A percentile compares a stretch with the other conserved stretches of the same genome.
These are phyloP conservation scores for Cordyceps militaris DNA, from an alignment of 2,329 filamentous ascomycete genomes.

Conservation along the genomic window DNA sequence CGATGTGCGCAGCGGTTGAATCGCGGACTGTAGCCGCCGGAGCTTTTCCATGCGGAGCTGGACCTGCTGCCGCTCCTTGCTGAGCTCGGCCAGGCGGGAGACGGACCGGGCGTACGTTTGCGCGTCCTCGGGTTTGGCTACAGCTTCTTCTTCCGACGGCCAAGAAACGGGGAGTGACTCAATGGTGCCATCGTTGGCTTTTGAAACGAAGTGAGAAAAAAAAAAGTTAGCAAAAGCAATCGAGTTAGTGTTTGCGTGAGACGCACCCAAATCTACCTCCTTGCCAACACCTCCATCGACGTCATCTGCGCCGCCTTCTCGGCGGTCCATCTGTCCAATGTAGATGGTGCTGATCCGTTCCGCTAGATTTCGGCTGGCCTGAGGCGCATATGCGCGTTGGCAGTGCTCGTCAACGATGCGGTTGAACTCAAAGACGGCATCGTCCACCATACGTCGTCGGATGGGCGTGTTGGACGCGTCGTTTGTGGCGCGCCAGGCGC, in stretches of 20 bases:
- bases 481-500: slow-evolving; percentile 44
- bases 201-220: background rate
- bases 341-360: slow-evolving; percentile 66
- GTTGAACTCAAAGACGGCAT: slow-evolving; percentile 53
- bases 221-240: background rate
- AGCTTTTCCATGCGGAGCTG: slow-evolving; percentile 38
- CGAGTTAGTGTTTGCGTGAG: background rate
- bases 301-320: slow-evolving; percentile 28
- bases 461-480: slow-evolving; percentile 34
- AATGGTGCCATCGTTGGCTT: slow-evolving; percentile 38
- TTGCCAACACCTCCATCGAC: slow-evolving; percentile 30
- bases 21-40: slow-evolving; percentile 40
- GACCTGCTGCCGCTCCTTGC: slow-evolving; percentile 28
- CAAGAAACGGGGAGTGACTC: slow-evolving; percentile 40
- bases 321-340: slow-evolving; percentile 38
- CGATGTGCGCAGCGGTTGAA: slow-evolving; percentile 35
- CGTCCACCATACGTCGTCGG: slow-evolving; percentile 45
- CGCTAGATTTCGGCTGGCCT: slow-evolving; percentile 63
- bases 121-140: slow-evolving; percentile 38
- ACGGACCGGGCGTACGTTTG: slow-evolving; percentile 45
- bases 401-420: slow-evolving; percentile 57
- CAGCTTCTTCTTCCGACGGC: slow-evolving; percentile 33
- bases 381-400: slow-evolving; percentile 57
- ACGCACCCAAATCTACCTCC: slow-evolving; percentile 40
- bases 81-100: slow-evolving; percentile 42